These are phyloP conservation scores for Lolium multiflorum DNA, from an alignment of 176 grass and related monocot genomes.

Conservation along the genomic window DNA sequence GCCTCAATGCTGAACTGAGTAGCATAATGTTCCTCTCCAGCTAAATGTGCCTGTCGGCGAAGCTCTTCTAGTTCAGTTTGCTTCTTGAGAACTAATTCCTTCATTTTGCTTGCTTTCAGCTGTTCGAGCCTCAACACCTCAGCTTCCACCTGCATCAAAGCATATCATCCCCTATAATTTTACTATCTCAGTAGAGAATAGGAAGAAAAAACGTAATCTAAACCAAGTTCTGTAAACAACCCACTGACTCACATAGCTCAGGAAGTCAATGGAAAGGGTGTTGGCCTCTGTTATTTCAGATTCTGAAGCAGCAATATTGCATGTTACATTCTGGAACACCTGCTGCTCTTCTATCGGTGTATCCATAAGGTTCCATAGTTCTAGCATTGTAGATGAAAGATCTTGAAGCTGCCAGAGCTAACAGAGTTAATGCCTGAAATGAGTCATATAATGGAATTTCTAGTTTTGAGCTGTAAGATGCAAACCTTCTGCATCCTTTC, in stretches of 20 bases:
- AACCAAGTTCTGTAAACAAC: constrained; percentile 23
- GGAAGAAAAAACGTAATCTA: background rate
- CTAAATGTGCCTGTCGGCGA: constrained; percentile 55
- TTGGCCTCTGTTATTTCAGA: constrained; percentile 74
- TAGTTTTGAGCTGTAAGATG: background rate
- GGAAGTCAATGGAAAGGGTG: constrained; percentile 67
- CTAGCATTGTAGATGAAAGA: constrained; percentile 70
- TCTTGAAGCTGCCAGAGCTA: constrained; percentile 81
- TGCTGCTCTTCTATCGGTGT: constrained; percentile 82
- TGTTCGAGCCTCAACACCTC: constrained; percentile 75
- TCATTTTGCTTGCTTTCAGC: constrained; percentile 79
- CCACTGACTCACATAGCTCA: constrained; percentile 57
- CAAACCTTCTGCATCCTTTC: constrained; percentile 79
- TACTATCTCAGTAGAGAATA: background rate
- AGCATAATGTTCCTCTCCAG: constrained; percentile 44
- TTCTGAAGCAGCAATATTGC: constrained; percentile 86
- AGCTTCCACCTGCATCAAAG: constrained; percentile 66
- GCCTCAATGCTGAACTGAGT: constrained; percentile 60
- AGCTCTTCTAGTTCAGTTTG: constrained; percentile 79
- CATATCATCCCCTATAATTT: constrained; percentile 7
- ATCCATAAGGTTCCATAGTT: constrained; percentile 91
- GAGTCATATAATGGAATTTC: background rate
- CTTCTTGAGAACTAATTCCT: constrained; percentile 76
- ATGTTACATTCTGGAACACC: constrained; percentile 75
- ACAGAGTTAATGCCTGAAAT: constrained; percentile 35